phyloP scores from a whole-genome alignment of 2,329 filamentous ascomycete species.

The Sclerotiophoma versabilis region DNA sequence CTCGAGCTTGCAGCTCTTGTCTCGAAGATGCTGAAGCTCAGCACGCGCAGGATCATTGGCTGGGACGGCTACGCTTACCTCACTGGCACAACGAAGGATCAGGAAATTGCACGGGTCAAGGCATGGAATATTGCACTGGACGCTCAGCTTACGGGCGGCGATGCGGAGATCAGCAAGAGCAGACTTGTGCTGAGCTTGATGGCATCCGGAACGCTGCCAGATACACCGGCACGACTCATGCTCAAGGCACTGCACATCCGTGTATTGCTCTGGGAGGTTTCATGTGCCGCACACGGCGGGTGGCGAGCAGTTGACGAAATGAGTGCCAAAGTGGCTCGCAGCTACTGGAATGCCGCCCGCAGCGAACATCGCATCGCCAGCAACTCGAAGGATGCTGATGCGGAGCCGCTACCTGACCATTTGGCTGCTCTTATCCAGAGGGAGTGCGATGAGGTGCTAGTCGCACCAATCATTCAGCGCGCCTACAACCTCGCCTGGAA shows the following conservation, averaged over 20 bases:
- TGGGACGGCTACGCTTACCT: slow-evolving; percentile 77
- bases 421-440: slow-evolving; percentile 77
- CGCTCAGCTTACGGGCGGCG: slow-evolving; percentile 88
- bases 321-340: slow-evolving; percentile 75
- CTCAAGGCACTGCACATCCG: slow-evolving; percentile 90
- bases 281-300: slow-evolving; percentile 69
- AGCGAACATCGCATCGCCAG: slow-evolving; percentile 63
- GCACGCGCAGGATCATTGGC: slow-evolving; percentile 78
- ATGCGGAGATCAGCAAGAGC: slow-evolving; percentile 87
- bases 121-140: slow-evolving; percentile 94
- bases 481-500: slow-evolving; percentile 93
- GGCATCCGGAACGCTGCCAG: slow-evolving; percentile 84
- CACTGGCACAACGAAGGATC: slow-evolving; percentile 81
- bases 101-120: slow-evolving; percentile 85
- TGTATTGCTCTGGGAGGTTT: slow-evolving; percentile 82
- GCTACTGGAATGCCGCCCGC: slow-evolving; percentile 82
- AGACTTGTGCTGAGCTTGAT: slow-evolving; percentile 85
- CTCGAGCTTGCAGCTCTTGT: slow-evolving; percentile 83
- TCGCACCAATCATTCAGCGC: slow-evolving; percentile 78
- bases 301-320: slow-evolving; percentile 71
- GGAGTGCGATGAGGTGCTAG: slow-evolving; percentile 83
- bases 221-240: slow-evolving; percentile 84
- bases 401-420: slow-evolving; percentile 77
- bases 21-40: slow-evolving; percentile 82
- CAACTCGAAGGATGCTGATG: slow-evolving; percentile 54